Conservation (phyloP, 139 green algal genomes). For the Nannochloris sp. region DNA sequence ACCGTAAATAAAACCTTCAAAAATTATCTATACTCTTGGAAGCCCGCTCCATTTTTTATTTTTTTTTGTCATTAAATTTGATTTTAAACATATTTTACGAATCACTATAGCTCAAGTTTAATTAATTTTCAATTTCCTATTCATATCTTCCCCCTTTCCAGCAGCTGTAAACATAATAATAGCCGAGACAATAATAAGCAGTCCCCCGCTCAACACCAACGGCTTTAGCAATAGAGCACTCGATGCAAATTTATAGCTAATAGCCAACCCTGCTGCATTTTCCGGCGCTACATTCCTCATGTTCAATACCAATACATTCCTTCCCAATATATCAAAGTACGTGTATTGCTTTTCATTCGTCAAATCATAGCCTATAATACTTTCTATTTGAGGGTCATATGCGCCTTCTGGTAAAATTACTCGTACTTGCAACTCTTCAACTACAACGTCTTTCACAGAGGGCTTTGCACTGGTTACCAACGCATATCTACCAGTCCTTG, state of each 20-base stretch:
- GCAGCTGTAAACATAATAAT: no score
- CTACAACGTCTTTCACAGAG: conserved; percentile 29
- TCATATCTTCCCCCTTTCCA: no score
- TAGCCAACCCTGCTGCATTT: conserved; percentile 19
- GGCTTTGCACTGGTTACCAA: conserved; percentile 11
- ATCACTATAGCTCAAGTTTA: no score
- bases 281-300: conserved; percentile 56
- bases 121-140: no score
- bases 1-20: no score
- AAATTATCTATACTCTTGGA: no score
- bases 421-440: conserved; percentile 42
- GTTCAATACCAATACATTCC: conserved; percentile 73
- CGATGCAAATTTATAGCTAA: conserved; percentile 48
- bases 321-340: conserved; percentile 77
- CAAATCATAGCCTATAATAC: neutral
- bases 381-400: conserved; percentile 23
- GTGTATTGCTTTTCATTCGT: conserved; percentile 38
- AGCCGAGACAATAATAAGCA: no score
- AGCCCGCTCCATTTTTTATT: no score
- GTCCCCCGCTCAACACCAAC: conserved; percentile 61
- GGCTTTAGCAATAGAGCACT: conserved; percentile 50
- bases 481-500: neutral
- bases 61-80: no score
- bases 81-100: no score
- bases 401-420: conserved; percentile 78